Evolutionary conservation across 1,284 basidiomycete species (phyloP).

Genomic region (Uromyces viciae-fabae): DNA sequence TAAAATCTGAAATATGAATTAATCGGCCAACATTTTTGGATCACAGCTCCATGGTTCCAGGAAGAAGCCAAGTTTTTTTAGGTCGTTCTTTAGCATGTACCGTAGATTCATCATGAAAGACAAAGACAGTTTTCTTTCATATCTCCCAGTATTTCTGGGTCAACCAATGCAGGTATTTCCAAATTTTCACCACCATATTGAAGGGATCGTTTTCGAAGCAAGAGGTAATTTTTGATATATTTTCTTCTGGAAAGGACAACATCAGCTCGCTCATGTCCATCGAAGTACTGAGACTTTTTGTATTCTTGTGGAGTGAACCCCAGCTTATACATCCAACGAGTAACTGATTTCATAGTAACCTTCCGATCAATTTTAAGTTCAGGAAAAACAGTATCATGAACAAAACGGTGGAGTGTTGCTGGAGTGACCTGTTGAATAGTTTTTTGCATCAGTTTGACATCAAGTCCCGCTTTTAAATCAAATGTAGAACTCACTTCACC

Average conservation of each 20-base stretch:
- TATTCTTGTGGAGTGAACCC: not conserved
- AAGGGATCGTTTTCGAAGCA: not conserved
- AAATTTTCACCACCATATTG: not conserved
- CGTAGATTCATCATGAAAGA: conserved; percentile 14
- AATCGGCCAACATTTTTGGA: not conserved
- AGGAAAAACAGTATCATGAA: not conserved
- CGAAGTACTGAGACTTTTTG: conserved; percentile 27
- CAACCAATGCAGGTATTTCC: not conserved
- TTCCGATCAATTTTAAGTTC: not conserved
- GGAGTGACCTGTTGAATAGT: conserved; percentile 16
- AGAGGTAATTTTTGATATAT: not conserved
- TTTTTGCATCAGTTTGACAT: too few species aligned
- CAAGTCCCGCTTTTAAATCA: too few species aligned
- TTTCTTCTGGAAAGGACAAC: not conserved
- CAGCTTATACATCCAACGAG: conserved; percentile 29
- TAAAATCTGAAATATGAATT: conserved; percentile 8
- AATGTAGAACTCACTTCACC: not conserved
- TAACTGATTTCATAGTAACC: not conserved
- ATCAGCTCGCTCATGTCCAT: conserved; percentile 18
- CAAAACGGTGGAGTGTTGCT: not conserved
- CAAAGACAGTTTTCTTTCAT: conserved; percentile 3
- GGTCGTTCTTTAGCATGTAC: conserved; percentile 17
- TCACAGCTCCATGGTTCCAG: not conserved
- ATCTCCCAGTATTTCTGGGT: not conserved
- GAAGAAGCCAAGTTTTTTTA: not conserved